phyloP scores from a whole-genome alignment of 2,329 filamentous ascomycete genomes.

The Exophiala spinifera region DNA sequence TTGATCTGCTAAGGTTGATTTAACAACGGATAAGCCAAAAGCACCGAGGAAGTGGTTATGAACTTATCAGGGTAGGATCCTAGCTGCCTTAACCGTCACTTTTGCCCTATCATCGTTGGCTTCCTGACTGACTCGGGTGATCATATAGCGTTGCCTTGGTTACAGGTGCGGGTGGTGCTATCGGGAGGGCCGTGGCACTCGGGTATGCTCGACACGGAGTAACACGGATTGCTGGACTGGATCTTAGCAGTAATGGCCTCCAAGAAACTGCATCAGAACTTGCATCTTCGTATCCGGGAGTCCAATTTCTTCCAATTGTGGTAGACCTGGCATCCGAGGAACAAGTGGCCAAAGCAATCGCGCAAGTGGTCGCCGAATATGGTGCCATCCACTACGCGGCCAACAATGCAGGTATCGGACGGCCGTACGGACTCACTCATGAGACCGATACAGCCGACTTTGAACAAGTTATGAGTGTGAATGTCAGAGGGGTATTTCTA shows the following conservation, averaged over 20 bases:
- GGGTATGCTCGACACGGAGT: slow-evolving; percentile 9
- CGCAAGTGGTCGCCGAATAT: slow-evolving; percentile 55
- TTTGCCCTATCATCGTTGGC: background rate
- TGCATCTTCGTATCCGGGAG: background rate
- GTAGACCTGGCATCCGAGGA: slow-evolving; percentile 51
- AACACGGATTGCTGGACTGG: slow-evolving; percentile 5
- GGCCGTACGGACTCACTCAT: slow-evolving; percentile 42
- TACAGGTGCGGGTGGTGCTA: slow-evolving; percentile 10
- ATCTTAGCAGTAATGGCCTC: slow-evolving; percentile 4
- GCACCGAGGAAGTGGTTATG: no score
- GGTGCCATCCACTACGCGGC: slow-evolving; percentile 35
- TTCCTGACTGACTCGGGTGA: no score
- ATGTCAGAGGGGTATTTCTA: slow-evolving; percentile 53
- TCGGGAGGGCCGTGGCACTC: slow-evolving; percentile 12
- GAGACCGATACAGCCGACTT: slow-evolving; percentile 53
- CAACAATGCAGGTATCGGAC: slow-evolving; percentile 35
- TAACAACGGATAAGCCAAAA: no score
- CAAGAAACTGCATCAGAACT: slow-evolving; percentile 1
- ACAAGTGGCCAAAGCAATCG: slow-evolving; percentile 52
- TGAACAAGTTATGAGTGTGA: slow-evolving; percentile 54
- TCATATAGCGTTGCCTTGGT: slow-evolving; percentile 7
- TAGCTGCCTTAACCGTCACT: no score
- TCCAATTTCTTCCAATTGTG: slow-evolving; percentile 41
- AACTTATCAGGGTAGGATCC: no score
- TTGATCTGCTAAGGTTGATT: no score